A percentile compares a stretch with the other conserved stretches of the same genome.
These are phyloP conservation scores for Kodamaea arcana DNA, from an alignment of 1,139 yeast species.

Conservation along the genomic window DNA sequence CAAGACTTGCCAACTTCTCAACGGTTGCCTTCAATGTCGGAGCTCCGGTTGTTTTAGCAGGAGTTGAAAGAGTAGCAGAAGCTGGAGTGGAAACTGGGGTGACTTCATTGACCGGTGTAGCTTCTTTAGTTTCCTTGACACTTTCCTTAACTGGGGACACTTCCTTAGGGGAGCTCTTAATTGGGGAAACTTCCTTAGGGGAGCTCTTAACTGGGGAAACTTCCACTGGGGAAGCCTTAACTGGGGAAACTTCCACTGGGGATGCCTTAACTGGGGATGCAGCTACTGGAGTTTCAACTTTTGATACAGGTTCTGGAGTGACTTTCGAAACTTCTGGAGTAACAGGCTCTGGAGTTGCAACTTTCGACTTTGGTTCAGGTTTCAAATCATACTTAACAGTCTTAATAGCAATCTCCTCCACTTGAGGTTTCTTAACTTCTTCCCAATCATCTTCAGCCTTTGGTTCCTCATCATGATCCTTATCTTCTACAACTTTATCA, in stretches of 20 bases:
- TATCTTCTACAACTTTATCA: constrained; percentile 35
- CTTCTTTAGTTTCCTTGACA: constrained; percentile 11
- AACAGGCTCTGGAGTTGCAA: constrained; percentile 9
- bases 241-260: constrained; percentile 5
- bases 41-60: constrained; percentile 35
- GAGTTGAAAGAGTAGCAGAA: constrained; percentile 14
- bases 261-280: constrained; percentile 6
- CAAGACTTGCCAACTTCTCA: constrained; percentile 58
- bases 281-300: not conserved
- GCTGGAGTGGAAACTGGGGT: constrained; percentile 4
- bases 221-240: constrained; percentile 5
- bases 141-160: constrained; percentile 1
- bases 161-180: not conserved
- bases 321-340: constrained; percentile 11
- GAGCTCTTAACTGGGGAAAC: not conserved
- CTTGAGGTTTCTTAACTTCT: constrained; percentile 23
- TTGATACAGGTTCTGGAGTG: not conserved
- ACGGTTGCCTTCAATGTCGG: constrained; percentile 67
- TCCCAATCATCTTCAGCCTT: constrained; percentile 39
- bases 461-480: constrained; percentile 37
- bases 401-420: constrained; percentile 1
- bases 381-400: constrained; percentile 2
- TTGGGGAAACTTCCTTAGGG: not conserved
- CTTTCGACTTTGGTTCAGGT: constrained; percentile 7
- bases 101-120: constrained; percentile 8